A percentile compares a stretch with the other conserved stretches of the same genome.
Evolutionary conservation across 192 early-diverging fungal genomes (phyloP).

Genomic region (Anaeromyces robustus): DNA sequence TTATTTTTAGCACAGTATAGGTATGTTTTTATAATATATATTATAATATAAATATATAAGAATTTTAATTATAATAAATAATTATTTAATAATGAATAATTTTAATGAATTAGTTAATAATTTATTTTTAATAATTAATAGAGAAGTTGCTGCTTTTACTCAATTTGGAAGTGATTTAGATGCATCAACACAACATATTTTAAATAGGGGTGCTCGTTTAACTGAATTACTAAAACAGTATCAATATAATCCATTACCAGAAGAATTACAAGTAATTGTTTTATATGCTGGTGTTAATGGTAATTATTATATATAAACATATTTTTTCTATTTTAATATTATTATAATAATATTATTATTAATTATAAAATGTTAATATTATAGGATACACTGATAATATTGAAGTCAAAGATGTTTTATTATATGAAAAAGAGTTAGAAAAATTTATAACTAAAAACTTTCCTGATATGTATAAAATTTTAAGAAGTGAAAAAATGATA

Average conservation of each 20-base stretch:
- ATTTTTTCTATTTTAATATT: neutral
- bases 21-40: neutral
- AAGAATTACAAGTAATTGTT: slow-evolving; percentile 95
- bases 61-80: too few relatives aligned
- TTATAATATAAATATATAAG: neutral
- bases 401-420: neutral
- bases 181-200: slow-evolving; percentile 97
- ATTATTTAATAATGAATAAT: too few relatives aligned
- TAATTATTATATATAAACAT: neutral
- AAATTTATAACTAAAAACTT: neutral
- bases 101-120: neutral
- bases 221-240: slow-evolving; percentile 99
- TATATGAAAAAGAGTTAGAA: neutral
- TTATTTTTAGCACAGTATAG: slow-evolving; percentile 84
- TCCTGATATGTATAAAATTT: neutral
- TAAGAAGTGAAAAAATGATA: neutral
- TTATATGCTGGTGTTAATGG: slow-evolving; percentile 64
- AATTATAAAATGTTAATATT: neutral
- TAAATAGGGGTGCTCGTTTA: slow-evolving; percentile 99
- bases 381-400: neutral
- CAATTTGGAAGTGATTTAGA: slow-evolving; percentile 99
- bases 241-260: slow-evolving; percentile 89
- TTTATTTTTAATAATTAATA: slow-evolving; percentile 34
- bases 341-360: neutral
- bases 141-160: slow-evolving; percentile 99